phyloP scores from a whole-genome alignment of 1,139 yeast species.

The Nakaseomyces uthaithaninus region DNA sequence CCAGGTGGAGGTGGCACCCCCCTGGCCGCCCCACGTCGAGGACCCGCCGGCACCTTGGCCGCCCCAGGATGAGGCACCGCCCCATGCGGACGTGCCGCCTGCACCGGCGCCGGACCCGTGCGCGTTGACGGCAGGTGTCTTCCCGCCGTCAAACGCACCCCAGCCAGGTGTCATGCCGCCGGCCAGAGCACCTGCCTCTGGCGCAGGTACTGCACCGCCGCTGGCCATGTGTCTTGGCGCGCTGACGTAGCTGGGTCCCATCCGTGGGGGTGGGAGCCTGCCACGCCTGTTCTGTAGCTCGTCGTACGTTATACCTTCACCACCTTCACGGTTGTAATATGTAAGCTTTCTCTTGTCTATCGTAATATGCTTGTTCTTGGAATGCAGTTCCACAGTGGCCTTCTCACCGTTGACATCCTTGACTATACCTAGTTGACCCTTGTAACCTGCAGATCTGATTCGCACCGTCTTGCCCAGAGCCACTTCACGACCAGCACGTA shows the following conservation, averaged over 20 bases:
- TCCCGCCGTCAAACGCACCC: conserved; percentile 39
- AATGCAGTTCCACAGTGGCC: conserved; percentile 90
- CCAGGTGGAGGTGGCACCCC: conserved; percentile 23
- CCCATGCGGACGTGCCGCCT: conserved; percentile 43
- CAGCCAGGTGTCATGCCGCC: conserved; percentile 54
- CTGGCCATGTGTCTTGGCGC: conserved; percentile 32
- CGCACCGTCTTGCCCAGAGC: conserved; percentile 78
- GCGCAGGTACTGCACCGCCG: conserved; percentile 21
- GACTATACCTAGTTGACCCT: conserved; percentile 89
- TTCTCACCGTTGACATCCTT: conserved; percentile 86
- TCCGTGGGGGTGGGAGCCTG: conserved; percentile 30
- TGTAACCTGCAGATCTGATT: conserved; percentile 80
- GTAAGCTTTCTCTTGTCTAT: conserved; percentile 71
- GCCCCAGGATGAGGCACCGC: conserved; percentile 46
- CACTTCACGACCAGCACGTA: conserved; percentile 63
- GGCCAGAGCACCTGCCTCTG: conserved; percentile 23
- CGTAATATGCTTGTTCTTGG: conserved; percentile 81
- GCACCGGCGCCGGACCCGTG: conserved; percentile 36
- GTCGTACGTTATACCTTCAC: conserved; percentile 63
- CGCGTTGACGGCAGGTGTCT: conserved; percentile 42
- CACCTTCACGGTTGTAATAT: conserved; percentile 56
- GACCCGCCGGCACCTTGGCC: conserved; percentile 40
- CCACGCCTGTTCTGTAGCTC: conserved; percentile 47
- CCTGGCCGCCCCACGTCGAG: conserved; percentile 36
- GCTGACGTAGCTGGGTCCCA: conserved; percentile 33